Evolutionary conservation across 2,329 filamentous ascomycete genomes (phyloP), one percentile per base, ranked within the genome.

Genomic region (Rhinocladiella similis): DNA sequence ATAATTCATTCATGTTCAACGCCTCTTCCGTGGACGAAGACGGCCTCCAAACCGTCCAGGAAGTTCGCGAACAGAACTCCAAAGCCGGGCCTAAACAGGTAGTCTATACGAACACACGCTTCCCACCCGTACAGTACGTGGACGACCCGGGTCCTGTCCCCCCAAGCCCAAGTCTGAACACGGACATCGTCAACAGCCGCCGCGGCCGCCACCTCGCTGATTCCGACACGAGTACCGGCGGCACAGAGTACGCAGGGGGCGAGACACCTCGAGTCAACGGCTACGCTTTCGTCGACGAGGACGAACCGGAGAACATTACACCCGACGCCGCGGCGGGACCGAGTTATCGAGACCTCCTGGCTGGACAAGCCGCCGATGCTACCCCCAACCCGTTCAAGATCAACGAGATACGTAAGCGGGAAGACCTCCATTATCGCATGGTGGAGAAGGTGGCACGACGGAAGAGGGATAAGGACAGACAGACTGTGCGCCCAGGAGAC

Each of bases 261-360:
- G 91, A 95, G 71, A 97, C 93, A 0, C 94, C 93, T 0, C 83
- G 90, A 1, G 90, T 97, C 0, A 96, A 95, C 61, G 94, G 94
- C 1, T 99, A 97, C 70, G 84, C 91, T 0, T 97, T 96, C 72
- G 92, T 99, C 35, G 91, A 96, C 64, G 91, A 95, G 54, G 89
- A 78, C 50, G 78, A 79, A 49, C 64, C 72, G 7, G 75, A 76
- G 14, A 64, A 68, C 1, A 66, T 71, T 6, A 41, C 67, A n/a
- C 60, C 69, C 45, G 73, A 77, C n/a, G 61, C 75, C 60, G 79
- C 88, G 66, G 74, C 86, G 52, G 75, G 89, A 6, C 73, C 74
- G 39, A 64, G 61, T 33, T 70, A 70, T 54, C 63, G 68, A 55
- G 63, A 69, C 50, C 50, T 68, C 29, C 27, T 70, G 12, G 62